These are phyloP conservation scores for Lactifluus subvellereus DNA, from an alignment of 768 basidiomycete genomes.

Conservation along the genomic window DNA sequence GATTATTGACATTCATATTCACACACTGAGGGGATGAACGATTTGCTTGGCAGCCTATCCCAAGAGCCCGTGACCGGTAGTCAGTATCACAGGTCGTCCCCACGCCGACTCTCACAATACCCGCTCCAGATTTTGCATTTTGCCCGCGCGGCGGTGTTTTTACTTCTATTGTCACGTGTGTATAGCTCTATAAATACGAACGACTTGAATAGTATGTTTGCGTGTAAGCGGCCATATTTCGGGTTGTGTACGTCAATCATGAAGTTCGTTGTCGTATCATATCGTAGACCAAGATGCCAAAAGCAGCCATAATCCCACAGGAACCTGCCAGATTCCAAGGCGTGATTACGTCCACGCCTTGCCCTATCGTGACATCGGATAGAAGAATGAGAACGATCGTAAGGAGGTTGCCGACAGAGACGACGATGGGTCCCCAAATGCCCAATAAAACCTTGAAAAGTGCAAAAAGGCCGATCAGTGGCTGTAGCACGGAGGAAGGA, in stretches of 20 bases:
- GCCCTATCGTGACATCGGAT: slow-evolving; percentile 70
- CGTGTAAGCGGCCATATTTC: neutral
- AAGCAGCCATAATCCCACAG: slow-evolving; percentile 74
- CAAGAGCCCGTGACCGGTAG: neutral
- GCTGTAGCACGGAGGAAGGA: neutral
- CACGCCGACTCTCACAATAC: neutral
- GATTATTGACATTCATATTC: neutral
- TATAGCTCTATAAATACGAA: neutral
- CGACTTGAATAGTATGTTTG: neutral
- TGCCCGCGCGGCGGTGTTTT: neutral
- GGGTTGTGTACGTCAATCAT: neutral
- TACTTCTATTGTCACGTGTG: neutral
- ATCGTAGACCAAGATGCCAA: slow-evolving; percentile 72
- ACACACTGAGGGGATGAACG: neutral
- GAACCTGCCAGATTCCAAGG: slow-evolving; percentile 72
- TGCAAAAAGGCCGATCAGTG: slow-evolving; percentile 2
- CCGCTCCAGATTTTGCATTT: neutral
- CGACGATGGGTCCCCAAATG: slow-evolving; percentile 82
- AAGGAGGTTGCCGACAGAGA: slow-evolving; percentile 88
- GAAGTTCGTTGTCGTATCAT: slow-evolving; percentile 38
- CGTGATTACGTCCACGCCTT: slow-evolving; percentile 54
- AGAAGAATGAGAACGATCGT: slow-evolving; percentile 86
- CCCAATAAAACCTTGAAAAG: slow-evolving; percentile 63
- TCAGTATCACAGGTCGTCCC: neutral
- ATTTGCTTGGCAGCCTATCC: neutral